Base-by-base conservation (phyloP, 805 yeast species). In the Ogataea wickerhamii region DNA sequence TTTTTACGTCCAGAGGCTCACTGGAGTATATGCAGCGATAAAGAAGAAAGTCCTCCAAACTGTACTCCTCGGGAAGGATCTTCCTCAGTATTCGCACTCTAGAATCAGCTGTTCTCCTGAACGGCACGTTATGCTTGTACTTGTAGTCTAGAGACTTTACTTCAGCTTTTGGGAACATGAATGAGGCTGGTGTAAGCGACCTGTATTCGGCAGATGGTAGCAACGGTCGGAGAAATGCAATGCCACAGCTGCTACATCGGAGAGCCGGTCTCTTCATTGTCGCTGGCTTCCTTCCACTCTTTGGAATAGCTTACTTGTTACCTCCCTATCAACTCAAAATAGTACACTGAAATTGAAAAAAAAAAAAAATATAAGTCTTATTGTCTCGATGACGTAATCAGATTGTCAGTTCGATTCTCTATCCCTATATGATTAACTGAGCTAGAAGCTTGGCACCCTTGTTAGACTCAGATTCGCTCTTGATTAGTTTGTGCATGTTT, bases 381-480 rank as follows among this genome's bases (percentile, higher is more conserved):
- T n/a, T n/a, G n/a, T n/a, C n/a, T n/a, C n/a, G n/a, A n/a, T n/a
- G n/a, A n/a, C n/a, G n/a, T n/a, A n/a, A n/a, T n/a, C n/a, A n/a
- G n/a, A n/a, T n/a, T n/a, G n/a, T n/a, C n/a, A n/a, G n/a, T n/a
- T n/a, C n/a, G n/a, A n/a, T n/a, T n/a, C n/a, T n/a, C n/a, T n/a
- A n/a, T n/a, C n/a, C 8, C 17, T 27, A 27, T 27, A 12, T 13
- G 13, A 29, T 18, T 10, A 29, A 16, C 14, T 29, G 20, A 6
- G 12, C 20, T 6, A 19, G 35, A 21, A 77, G 58, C 44, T 70
- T 73, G 32, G 78, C 85, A 45, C 93, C 91, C 60, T 84, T 84
- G 60, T 82, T 82, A 5, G 52, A 41, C 12, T 44, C 61, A 4
- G 58, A 63, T 40, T 68, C 68, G 18, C 70, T 48, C 52, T 64